phyloP scores from a whole-genome alignment of 768 basidiomycete species.

The Russula foetens region DNA sequence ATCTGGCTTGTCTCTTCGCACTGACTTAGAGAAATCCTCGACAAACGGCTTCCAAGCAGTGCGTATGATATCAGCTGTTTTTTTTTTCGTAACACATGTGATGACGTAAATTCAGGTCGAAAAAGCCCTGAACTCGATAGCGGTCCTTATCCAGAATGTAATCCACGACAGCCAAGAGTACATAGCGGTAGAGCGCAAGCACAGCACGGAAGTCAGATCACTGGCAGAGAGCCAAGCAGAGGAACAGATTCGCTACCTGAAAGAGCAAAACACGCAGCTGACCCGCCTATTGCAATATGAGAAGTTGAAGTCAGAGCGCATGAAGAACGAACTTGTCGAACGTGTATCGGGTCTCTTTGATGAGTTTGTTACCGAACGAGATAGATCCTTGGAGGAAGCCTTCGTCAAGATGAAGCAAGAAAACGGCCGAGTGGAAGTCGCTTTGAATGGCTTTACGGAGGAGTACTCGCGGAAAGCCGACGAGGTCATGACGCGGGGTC shows the following conservation, averaged over 20 bases:
- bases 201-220: conserved; percentile 41
- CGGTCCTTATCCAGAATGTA: conserved; percentile 51
- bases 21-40: conserved; percentile 37
- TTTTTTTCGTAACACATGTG: not conserved
- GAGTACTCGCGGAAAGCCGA: conserved; percentile 43
- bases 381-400: conserved; percentile 53
- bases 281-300: conserved; percentile 56
- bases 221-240: conserved; percentile 40
- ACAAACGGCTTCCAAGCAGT: conserved; percentile 40
- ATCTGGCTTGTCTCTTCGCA: conserved; percentile 40
- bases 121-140: conserved; percentile 48
- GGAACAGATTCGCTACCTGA: conserved; percentile 51
- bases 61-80: conserved; percentile 18
- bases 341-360: conserved; percentile 65
- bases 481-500: conserved; percentile 34
- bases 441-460: conserved; percentile 38
- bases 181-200: conserved; percentile 45
- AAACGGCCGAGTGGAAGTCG: conserved; percentile 48
- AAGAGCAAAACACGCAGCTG: conserved; percentile 63
- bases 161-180: conserved; percentile 51
- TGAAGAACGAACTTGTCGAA: conserved; percentile 67
- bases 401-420: conserved; percentile 44
- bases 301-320: conserved; percentile 52
- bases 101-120: conserved; percentile 34
- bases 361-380: conserved; percentile 60